Conservation (phyloP, 2,329 filamentous ascomycete genomes). For the Aspergillus aculeatus region DNA sequence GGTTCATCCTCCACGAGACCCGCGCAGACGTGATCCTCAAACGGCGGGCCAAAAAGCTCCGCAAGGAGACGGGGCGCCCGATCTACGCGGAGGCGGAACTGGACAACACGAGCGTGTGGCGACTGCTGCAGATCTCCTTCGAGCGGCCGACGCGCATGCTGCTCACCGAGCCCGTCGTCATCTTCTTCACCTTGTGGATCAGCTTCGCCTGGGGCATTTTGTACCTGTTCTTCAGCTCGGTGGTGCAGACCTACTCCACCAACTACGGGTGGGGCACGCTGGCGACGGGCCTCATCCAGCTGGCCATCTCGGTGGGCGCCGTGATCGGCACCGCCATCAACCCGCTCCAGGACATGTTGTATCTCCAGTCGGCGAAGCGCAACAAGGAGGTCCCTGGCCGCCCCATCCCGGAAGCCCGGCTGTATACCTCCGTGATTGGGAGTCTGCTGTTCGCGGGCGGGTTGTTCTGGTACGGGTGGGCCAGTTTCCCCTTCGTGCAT, state of each 20-base stretch:
- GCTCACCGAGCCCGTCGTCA: constrained; percentile 44
- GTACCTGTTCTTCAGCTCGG: constrained; percentile 44
- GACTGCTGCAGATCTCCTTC: constrained; percentile 40
- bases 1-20: constrained; percentile 43
- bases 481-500: constrained; percentile 23
- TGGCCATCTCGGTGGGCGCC: constrained; percentile 45
- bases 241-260: constrained; percentile 40
- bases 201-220: constrained; percentile 47
- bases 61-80: constrained; percentile 33
- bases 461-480: constrained; percentile 40
- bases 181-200: constrained; percentile 47
- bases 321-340: constrained; percentile 44
- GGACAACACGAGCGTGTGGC: constrained; percentile 21
- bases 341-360: constrained; percentile 38
- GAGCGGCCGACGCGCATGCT: constrained; percentile 42
- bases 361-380: constrained; percentile 19
- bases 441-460: constrained; percentile 37
- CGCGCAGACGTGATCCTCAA: constrained; percentile 44
- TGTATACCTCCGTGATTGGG: constrained; percentile 45
- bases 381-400: constrained; percentile 39
- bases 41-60: constrained; percentile 40
- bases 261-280: constrained; percentile 39
- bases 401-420: constrained; percentile 44
- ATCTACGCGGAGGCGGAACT: constrained; percentile 30
- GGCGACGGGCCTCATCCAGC: constrained; percentile 41